These are phyloP conservation scores for Aspergillus jensenii DNA, from an alignment of 2,329 filamentous ascomycete species.

Conservation along the genomic window DNA sequence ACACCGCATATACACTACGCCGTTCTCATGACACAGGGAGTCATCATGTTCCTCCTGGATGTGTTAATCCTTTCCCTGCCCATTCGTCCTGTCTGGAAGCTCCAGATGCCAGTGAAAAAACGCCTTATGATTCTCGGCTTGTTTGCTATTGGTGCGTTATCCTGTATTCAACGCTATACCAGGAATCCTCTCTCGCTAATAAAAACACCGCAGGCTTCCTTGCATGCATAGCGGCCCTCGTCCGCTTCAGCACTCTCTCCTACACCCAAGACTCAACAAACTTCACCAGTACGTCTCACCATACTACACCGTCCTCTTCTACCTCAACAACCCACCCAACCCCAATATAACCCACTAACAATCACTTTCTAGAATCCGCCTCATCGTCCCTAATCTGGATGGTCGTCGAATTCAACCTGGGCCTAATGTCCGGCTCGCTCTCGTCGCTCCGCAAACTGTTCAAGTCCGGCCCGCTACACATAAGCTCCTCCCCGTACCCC, in stretches of 20 bases:
- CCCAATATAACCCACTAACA: not conserved
- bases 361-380: slow-evolving; percentile 11
- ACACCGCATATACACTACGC: slow-evolving; percentile 2
- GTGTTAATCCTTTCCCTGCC: slow-evolving; percentile 20
- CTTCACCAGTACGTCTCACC: slow-evolving; percentile 17
- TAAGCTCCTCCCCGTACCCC: not conserved
- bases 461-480: not conserved
- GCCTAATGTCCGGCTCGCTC: slow-evolving; percentile 20
- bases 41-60: slow-evolving; percentile 21
- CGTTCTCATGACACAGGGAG: slow-evolving; percentile 15
- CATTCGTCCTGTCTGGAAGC: slow-evolving; percentile 18
- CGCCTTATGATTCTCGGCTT: slow-evolving; percentile 6
- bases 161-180: not conserved
- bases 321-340: not conserved
- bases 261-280: slow-evolving; percentile 16
- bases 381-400: slow-evolving; percentile 21
- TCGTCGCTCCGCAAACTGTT: slow-evolving; percentile 10
- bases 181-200: not conserved
- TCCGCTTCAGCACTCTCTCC: slow-evolving; percentile 18
- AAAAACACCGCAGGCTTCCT: slow-evolving; percentile 7
- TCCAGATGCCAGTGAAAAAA: slow-evolving; percentile 19
- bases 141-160: slow-evolving; percentile 6
- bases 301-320: not conserved
- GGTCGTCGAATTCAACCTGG: slow-evolving; percentile 23
- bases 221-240: slow-evolving; percentile 19